Evolutionary conservation across 129 eudicot species (phyloP).

Genomic region (Escallonia rubra): DNA sequence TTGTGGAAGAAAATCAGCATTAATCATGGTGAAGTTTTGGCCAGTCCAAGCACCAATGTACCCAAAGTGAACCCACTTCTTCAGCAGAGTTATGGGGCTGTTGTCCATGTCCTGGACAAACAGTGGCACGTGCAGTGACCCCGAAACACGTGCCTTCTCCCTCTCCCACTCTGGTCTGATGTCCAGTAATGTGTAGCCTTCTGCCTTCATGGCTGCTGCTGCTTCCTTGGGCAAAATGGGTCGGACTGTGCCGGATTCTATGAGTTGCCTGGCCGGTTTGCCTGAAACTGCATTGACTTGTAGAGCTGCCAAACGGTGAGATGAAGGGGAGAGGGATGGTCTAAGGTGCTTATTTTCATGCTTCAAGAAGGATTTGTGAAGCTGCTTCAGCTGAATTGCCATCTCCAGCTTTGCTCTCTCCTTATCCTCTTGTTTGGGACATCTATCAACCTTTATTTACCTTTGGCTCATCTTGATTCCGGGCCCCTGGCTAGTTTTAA

Average conservation of each 20-base stretch:
- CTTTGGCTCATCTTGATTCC: too few relatives aligned
- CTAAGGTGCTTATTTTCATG: slow-evolving; percentile 7
- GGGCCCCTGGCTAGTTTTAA: too few relatives aligned
- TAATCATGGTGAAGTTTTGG: slow-evolving; percentile 73
- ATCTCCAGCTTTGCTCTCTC: slow-evolving; percentile 25
- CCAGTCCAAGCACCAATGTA: slow-evolving; percentile 96
- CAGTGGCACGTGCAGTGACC: slow-evolving; percentile 87
- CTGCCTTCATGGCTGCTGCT: slow-evolving; percentile 35
- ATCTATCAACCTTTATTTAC: too few relatives aligned
- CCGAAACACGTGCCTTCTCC: slow-evolving; percentile 73
- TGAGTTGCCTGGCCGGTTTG: slow-evolving; percentile 45
- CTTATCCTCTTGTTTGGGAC: background rate
- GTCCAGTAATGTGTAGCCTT: slow-evolving; percentile 63
- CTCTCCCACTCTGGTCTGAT: slow-evolving; percentile 92
- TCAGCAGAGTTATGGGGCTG: slow-evolving; percentile 53
- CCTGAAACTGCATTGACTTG: slow-evolving; percentile 37
- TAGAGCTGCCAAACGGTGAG: slow-evolving; percentile 24
- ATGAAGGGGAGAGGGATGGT: slow-evolving; percentile 16
- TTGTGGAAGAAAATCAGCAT: slow-evolving; percentile 51
- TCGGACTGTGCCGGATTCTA: slow-evolving; percentile 74
- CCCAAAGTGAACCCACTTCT: slow-evolving; percentile 98
- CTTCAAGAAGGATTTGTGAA: slow-evolving; percentile 9
- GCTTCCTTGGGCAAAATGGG: slow-evolving; percentile 76
- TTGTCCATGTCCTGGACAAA: slow-evolving; percentile 75
- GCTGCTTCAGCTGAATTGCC: slow-evolving; percentile 50